These are phyloP conservation scores for Yamadazyma sp. DNA, from an alignment of 1,139 yeast species.

Conservation along the genomic window DNA sequence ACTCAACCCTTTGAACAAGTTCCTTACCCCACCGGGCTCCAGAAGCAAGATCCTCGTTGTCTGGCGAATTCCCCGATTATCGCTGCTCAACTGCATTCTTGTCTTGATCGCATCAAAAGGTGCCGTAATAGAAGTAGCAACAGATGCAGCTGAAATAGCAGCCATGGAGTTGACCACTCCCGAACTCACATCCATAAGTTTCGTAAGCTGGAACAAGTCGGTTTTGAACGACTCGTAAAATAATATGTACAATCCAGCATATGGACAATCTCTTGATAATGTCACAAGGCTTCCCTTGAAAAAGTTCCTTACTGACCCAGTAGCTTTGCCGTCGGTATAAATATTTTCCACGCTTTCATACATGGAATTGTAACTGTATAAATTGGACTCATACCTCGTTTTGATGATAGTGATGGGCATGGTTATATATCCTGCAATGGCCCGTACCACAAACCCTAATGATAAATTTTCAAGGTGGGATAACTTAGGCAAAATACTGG, in stretches of 20 bases:
- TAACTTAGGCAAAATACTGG: constrained; percentile 60
- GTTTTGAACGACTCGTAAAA: constrained; percentile 75
- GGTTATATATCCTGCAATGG: constrained; percentile 80
- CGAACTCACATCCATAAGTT: constrained; percentile 24
- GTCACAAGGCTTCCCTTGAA: constrained; percentile 89
- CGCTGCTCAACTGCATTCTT: constrained; percentile 63
- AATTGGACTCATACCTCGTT: constrained; percentile 80
- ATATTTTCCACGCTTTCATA: constrained; percentile 62
- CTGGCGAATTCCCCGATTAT: constrained; percentile 21
- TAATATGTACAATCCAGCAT: constrained; percentile 88
- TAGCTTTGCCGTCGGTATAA: constrained; percentile 33
- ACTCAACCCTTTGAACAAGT: constrained; percentile 80
- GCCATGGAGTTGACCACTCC: constrained; percentile 66
- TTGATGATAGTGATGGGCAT: constrained; percentile 98
- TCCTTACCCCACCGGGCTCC: constrained; percentile 58
- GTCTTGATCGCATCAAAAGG: constrained; percentile 96
- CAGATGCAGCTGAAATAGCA: constrained; percentile 72
- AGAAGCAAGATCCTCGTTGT: constrained; percentile 38
- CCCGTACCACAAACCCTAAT: constrained; percentile 80
- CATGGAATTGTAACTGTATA: constrained; percentile 69
- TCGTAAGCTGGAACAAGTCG: constrained; percentile 5
- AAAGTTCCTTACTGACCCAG: constrained; percentile 57
- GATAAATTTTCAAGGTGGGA: constrained; percentile 67
- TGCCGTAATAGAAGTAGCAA: constrained; percentile 85
- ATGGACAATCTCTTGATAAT: constrained; percentile 88